Base-by-base conservation (phyloP, 2,329 filamentous ascomycete genomes). In the Colletotrichum sp. region DNA sequence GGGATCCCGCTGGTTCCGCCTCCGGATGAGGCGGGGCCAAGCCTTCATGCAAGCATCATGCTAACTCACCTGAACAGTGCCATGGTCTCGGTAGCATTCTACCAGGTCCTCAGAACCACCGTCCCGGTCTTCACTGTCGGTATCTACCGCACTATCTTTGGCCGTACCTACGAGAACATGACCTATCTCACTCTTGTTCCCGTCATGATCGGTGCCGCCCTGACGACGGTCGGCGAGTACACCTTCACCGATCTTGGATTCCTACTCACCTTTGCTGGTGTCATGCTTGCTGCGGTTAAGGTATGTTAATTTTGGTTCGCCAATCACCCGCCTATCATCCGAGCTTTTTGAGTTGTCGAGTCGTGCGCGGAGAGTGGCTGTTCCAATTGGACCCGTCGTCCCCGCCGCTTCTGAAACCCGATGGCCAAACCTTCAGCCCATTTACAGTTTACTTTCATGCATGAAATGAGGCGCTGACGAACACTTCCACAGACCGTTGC, bases 11-110 rank as follows among this genome's bases (percentile, higher is more conserved):
- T 26, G 34, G 9, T 43, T 55, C 63, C 70, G 64, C 71, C 24
- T 57, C 52, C 32, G 67, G 72, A 63, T 21, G n/a, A 32, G 28
- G 43, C 57, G 70, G 64, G 38, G 67, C 28, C 32, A 63, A 52
- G 26, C 34, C n/a, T 48, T 21, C 8, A 65, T 48, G 55, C 38
- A 38, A 38, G 58, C 48, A 65, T 24, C 10, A 61, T 60, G 70
- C 74, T 76, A 74, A 76, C n/a, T 63, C 52, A 18, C 28, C 34
- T 66, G 30, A 8, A 52, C n/a, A 83, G 81, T 48, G 86, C 85
- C 76, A 88, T 91, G 87, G 91, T 92, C 48, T 92, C 91, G 1
- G 90, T 93, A n/a, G 90, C 92, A 3, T 93, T 93, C 82, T 92
- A 93, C 82, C 91, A 93, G 82, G 91, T 92, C 74, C 89, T 93